phyloP scores from a whole-genome alignment of 83 land plant genomes.

The Isoetes engelmannii region DNA sequence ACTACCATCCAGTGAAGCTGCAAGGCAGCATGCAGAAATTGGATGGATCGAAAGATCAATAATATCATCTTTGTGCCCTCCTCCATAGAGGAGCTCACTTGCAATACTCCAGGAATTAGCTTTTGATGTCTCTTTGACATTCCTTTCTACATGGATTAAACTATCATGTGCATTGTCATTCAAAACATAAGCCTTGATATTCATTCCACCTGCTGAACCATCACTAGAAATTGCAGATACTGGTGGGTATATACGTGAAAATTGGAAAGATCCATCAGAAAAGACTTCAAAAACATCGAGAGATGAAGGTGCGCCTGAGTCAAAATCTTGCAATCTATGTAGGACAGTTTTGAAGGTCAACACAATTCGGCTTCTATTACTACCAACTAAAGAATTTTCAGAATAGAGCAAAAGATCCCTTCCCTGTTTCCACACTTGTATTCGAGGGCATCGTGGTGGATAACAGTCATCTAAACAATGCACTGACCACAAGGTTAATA shows the following conservation, averaged over 20 bases:
- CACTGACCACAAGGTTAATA: slow-evolving; percentile 69
- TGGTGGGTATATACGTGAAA: slow-evolving; percentile 45
- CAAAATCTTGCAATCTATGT: slow-evolving; percentile 29
- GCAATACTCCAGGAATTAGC: slow-evolving; percentile 27
- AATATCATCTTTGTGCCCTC: slow-evolving; percentile 59
- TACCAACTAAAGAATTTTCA: slow-evolving; percentile 5
- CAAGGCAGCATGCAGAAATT: slow-evolving; percentile 44
- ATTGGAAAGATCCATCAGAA: slow-evolving; percentile 41
- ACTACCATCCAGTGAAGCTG: slow-evolving; percentile 71
- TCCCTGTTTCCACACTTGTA: slow-evolving; percentile 66
- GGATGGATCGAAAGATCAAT: slow-evolving; percentile 64
- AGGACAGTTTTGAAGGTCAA: slow-evolving; percentile 43
- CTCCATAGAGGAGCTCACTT: slow-evolving; percentile 28
- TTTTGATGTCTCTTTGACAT: neutral
- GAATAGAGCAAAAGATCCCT: slow-evolving; percentile 20
- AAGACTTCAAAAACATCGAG: slow-evolving; percentile 56
- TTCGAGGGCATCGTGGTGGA: slow-evolving; percentile 72
- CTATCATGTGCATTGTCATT: slow-evolving; percentile 8
- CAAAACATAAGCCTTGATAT: slow-evolving; percentile 10
- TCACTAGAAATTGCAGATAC: slow-evolving; percentile 17
- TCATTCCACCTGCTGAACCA: slow-evolving; percentile 19
- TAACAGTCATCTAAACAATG: slow-evolving; percentile 78
- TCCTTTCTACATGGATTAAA: too few relatives aligned
- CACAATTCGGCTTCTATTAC: slow-evolving; percentile 5
- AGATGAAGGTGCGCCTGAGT: slow-evolving; percentile 50